Percentiles rank a stretch among this genome's conserved stretches.
These are phyloP conservation scores for Geoglossum cookeanum DNA, from an alignment of 2,329 filamentous ascomycete species.

Conservation along the genomic window DNA sequence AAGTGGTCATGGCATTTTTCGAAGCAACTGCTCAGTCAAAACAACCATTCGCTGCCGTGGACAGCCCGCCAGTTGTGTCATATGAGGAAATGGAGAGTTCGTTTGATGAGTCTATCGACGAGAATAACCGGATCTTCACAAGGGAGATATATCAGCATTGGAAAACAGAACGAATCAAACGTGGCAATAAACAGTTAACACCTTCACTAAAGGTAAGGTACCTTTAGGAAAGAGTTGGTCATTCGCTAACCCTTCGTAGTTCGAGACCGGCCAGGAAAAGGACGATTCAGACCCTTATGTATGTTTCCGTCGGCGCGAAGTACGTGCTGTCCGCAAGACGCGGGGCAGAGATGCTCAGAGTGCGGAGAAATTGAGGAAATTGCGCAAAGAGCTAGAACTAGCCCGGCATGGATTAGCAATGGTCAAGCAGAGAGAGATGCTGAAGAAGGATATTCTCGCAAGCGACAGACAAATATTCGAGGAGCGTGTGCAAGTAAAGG, in stretches of 20 bases:
- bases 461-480: constrained; percentile 66
- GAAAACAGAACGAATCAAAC: constrained; percentile 49
- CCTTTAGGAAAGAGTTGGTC: neutral
- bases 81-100: constrained; percentile 59
- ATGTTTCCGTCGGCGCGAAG: constrained; percentile 88
- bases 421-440: constrained; percentile 60
- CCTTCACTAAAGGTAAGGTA: constrained; percentile 47
- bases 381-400: constrained; percentile 80
- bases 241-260: constrained; percentile 23
- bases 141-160: constrained; percentile 81
- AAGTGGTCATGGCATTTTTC: constrained; percentile 86
- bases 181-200: constrained; percentile 54
- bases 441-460: constrained; percentile 58
- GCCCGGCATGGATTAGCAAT: constrained; percentile 62
- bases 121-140: constrained; percentile 37
- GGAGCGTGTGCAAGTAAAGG: constrained; percentile 63
- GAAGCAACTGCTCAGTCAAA: constrained; percentile 70
- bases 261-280: constrained; percentile 82
- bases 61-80: constrained; percentile 61
- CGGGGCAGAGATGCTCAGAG: constrained; percentile 84
- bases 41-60: constrained; percentile 75
- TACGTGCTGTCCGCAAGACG: constrained; percentile 86
- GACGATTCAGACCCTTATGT: constrained; percentile 96
- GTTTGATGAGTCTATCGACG: constrained; percentile 38
- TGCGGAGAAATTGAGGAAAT: constrained; percentile 79